Percentiles rank a stretch among this genome's conserved stretches.
Conservation (phyloP, 2,329 filamentous ascomycete genomes). For the Aspergillus udagawae region DNA sequence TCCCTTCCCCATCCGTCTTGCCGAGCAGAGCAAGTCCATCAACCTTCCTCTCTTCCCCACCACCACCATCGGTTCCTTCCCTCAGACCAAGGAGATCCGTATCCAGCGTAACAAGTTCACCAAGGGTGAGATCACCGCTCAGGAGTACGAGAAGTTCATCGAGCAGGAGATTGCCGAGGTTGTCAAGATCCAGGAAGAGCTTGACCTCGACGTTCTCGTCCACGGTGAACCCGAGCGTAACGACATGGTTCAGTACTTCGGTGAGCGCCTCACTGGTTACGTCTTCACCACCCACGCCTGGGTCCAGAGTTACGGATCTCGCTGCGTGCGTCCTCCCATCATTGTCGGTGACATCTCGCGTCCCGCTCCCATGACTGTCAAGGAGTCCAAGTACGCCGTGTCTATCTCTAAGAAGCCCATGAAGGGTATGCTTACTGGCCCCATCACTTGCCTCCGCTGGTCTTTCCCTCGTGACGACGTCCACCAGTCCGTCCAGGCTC, state of each 20-base stretch:
- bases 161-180: slow-evolving; percentile 97
- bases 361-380: slow-evolving; percentile 96
- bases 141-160: slow-evolving; percentile 98
- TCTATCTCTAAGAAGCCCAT: slow-evolving; percentile 97
- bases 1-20: slow-evolving; percentile 77
- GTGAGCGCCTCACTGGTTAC: slow-evolving; percentile 94
- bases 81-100: slow-evolving; percentile 98
- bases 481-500: slow-evolving; percentile 97
- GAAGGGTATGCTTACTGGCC: slow-evolving; percentile 99
- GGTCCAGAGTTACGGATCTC: slow-evolving; percentile 98
- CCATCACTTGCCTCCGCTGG: slow-evolving; percentile 98
- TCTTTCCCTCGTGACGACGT: slow-evolving; percentile 99
- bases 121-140: slow-evolving; percentile 91
- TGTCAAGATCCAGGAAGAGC: slow-evolving; percentile 96
- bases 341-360: slow-evolving; percentile 98
- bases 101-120: slow-evolving; percentile 96
- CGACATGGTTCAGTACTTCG: slow-evolving; percentile 99
- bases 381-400: slow-evolving; percentile 99
- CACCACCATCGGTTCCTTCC: slow-evolving; percentile 99
- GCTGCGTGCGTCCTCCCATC: slow-evolving; percentile 96
- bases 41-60: slow-evolving; percentile 96
- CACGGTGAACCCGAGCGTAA: slow-evolving; percentile 99
- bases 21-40: slow-evolving; percentile 85
- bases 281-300: slow-evolving; percentile 98
- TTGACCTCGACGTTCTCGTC: slow-evolving; percentile 93